A percentile compares a stretch with the other conserved stretches of the same genome.
These are phyloP conservation scores for Candida nanaspora DNA, from an alignment of 805 yeast genomes.

Conservation along the genomic window DNA sequence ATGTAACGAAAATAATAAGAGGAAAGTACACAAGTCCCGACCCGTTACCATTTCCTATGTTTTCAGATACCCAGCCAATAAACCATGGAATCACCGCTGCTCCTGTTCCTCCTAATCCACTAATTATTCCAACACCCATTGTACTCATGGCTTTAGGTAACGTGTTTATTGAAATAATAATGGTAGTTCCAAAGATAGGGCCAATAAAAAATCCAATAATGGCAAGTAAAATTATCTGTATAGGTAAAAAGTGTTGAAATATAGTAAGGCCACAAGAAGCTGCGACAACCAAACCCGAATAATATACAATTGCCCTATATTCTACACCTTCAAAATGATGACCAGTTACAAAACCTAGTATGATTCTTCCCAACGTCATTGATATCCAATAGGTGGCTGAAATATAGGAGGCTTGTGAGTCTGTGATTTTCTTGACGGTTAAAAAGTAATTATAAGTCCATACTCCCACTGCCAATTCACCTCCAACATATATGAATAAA, in stretches of 20 bases:
- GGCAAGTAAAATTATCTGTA: conserved; percentile 30
- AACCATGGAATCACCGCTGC: conserved; percentile 66
- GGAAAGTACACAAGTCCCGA: conserved; percentile 27
- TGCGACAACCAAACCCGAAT: conserved; percentile 28
- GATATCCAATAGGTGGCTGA: conserved; percentile 47
- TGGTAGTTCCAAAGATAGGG: conserved; percentile 60
- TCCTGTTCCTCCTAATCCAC: conserved; percentile 79
- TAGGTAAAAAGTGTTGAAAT: conserved; percentile 10
- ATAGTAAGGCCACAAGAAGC: conserved; percentile 28
- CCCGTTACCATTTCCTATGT: conserved; percentile 18
- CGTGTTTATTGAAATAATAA: conserved; percentile 53
- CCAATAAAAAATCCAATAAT: conserved; percentile 43
- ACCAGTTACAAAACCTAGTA: conserved; percentile 42
- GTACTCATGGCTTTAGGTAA: conserved; percentile 57
- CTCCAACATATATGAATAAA: conserved; percentile 44
- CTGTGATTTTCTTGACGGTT: conserved; percentile 30
- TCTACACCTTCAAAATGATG: conserved; percentile 30
- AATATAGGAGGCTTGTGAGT: conserved; percentile 35
- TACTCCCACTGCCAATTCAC: conserved; percentile 44
- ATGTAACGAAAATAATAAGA: conserved; percentile 11
- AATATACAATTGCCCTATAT: conserved; percentile 33
- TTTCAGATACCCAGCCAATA: conserved; percentile 42
- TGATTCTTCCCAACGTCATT: conserved; percentile 40
- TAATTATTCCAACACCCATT: conserved; percentile 64
- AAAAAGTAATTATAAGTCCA: conserved; percentile 44